These are phyloP conservation scores for Coffea humblotiana DNA, from an alignment of 305 asterid genomes.

Conservation along the genomic window DNA sequence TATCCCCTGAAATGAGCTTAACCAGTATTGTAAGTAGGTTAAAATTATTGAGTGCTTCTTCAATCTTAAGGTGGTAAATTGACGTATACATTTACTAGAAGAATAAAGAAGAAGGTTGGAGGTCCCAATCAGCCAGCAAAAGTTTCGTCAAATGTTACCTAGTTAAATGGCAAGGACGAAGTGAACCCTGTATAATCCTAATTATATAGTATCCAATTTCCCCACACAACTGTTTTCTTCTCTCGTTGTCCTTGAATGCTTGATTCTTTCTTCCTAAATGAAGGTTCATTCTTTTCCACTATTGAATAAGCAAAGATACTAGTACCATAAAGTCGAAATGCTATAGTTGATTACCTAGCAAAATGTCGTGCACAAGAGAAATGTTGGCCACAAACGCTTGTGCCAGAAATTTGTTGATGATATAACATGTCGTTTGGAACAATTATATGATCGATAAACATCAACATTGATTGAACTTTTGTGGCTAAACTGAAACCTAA, in stretches of 20 bases:
- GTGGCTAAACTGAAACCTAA: constrained; percentile 1
- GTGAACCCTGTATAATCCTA: not conserved
- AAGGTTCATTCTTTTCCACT: not conserved
- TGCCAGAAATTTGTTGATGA: constrained; percentile 32
- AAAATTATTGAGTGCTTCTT: constrained; percentile 26
- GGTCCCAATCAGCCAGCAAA: constrained; percentile 29
- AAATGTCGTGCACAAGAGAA: not conserved
- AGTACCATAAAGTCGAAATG: constrained; percentile 16
- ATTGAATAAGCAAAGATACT: constrained; percentile 10
- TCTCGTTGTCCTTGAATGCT: constrained; percentile 7
- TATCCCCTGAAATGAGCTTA: constrained; percentile 17
- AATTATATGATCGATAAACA: constrained; percentile 19
- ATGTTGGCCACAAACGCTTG: constrained; percentile 26
- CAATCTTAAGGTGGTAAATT: constrained; percentile 22
- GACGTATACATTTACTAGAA: constrained; percentile 17
- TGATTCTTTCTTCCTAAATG: not conserved
- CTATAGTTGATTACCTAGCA: constrained; percentile 12
- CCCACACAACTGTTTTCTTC: not conserved
- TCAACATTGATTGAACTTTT: constrained; percentile 16
- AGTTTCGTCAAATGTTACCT: constrained; percentile 11
- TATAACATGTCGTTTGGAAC: constrained; percentile 27
- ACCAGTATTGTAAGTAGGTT: constrained; percentile 28
- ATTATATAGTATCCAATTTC: not conserved
- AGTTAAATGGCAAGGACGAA: constrained; percentile 3
- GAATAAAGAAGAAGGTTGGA: constrained; percentile 30